Evolutionary conservation across 2,329 filamentous ascomycete species (phyloP), one percentile per base, ranked within the genome.

Genomic region (Akanthomyces lecanii): DNA sequence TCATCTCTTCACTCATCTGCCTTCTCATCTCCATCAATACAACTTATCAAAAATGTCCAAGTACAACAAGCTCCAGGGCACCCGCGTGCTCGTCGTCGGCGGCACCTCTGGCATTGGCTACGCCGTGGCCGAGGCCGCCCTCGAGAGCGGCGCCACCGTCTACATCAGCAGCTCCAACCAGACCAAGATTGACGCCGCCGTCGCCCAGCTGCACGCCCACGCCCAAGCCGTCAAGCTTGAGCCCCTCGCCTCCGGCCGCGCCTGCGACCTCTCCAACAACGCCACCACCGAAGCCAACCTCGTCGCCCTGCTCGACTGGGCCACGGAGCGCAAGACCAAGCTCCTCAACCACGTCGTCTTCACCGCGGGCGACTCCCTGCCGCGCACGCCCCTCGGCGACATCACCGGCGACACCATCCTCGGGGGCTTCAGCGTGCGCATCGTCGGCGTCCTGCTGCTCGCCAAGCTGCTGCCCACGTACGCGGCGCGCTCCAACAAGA

Each of bases 81-180:
- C 70, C 48, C 75, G 73, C 65, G 73, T 88, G 67, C 81, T 90
- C 47, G 74, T 90, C 69, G 78, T 89, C 53, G 87, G 87, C 51
- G 88, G 85, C 47, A 83, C 84, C 2, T 80, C 82, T 18, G 87
- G 87, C 58, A 86, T 90, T 47, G 87, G 87, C 38, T 85, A 53
- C 51, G 51, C 51, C 51, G 23, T 58, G 16, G 57, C 57, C 33
- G 57, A 60, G 76, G 81, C 79, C 5, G 74, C 77, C 21, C 70
- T 87, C 48, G 80, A 82, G 60, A 74, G 79, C 63, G 83, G 83
- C 42, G 82, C 81, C 44, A 72, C 69, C 21, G 81, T 88, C 8
- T 81, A 77, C 45, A 80, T 89, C 68, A 81, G 83, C 6, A 85
- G 82, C 1, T 87, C 84, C 2, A 82, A 78, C 55, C 70, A 75